These are phyloP conservation scores for Nannochloropsis salina DNA, from an alignment of 108 stramenopile species.

Conservation along the genomic window DNA sequence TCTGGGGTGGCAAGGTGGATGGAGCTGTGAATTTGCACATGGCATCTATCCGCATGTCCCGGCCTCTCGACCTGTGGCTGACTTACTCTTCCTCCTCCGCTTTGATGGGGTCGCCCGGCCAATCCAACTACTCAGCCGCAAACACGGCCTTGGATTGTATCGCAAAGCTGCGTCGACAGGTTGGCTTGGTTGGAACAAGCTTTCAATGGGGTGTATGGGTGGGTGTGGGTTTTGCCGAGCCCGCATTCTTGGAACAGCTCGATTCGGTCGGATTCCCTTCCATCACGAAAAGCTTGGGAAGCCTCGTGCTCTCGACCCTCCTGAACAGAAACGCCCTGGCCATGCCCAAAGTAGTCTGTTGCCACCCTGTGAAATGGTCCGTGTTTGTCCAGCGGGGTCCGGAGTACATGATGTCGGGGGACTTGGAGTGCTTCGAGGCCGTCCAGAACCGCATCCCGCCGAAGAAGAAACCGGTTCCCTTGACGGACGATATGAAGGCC, in stretches of 20 bases:
- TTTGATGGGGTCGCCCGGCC: constrained; percentile 12
- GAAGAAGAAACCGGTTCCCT: neutral
- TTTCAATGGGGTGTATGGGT: constrained; percentile 15
- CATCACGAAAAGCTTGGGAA: constrained; percentile 12
- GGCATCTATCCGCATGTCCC: neutral
- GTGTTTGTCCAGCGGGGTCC: neutral
- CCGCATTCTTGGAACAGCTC: neutral
- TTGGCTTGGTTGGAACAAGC: constrained; percentile 15
- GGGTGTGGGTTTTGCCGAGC: neutral
- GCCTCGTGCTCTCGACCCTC: neutral
- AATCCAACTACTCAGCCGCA: neutral
- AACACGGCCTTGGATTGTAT: constrained; percentile 17
- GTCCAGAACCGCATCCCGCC: neutral
- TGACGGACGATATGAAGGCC: neutral
- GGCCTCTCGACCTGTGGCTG: neutral
- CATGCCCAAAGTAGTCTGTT: neutral
- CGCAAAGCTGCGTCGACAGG: neutral
- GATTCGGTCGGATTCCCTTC: neutral
- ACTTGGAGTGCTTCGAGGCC: constrained; percentile 12
- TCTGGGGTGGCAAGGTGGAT: neutral
- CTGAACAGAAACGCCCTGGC: neutral
- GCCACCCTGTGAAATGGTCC: constrained; percentile 17
- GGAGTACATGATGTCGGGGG: neutral
- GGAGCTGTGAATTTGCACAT: constrained; percentile 20
- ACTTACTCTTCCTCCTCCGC: neutral